phyloP scores from a whole-genome alignment of 495 filamentous ascomycete species.

The Jackrogersella minutella region DNA sequence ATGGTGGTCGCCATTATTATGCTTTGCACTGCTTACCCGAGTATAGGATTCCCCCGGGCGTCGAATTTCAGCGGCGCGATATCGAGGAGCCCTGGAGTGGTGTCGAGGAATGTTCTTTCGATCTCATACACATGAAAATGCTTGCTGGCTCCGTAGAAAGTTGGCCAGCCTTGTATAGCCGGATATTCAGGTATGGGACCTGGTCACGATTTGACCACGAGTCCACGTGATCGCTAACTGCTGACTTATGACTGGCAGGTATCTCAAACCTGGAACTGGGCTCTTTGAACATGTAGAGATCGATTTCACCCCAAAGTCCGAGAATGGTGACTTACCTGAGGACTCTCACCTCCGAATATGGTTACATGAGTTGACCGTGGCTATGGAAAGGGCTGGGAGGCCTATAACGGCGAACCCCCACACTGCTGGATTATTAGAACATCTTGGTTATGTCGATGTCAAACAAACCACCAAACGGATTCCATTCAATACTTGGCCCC shows the following conservation, averaged over 20 bases:
- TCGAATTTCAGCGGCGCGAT: slow-evolving; percentile 76
- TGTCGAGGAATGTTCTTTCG: slow-evolving; percentile 77
- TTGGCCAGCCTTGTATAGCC: slow-evolving; percentile 79
- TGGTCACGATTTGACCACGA: neutral
- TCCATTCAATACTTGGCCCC: slow-evolving; percentile 82
- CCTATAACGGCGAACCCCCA: slow-evolving; percentile 72
- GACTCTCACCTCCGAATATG: slow-evolving; percentile 65
- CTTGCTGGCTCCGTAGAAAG: slow-evolving; percentile 80
- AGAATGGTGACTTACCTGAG: slow-evolving; percentile 65
- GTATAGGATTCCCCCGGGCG: slow-evolving; percentile 71
- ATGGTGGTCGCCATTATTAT: slow-evolving; percentile 32
- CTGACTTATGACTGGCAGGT: slow-evolving; percentile 53
- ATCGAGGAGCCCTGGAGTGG: slow-evolving; percentile 80
- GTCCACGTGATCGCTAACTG: slow-evolving; percentile 7
- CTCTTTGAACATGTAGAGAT: slow-evolving; percentile 94
- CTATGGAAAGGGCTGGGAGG: slow-evolving; percentile 70
- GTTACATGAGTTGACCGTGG: slow-evolving; percentile 73
- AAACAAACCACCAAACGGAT: slow-evolving; percentile 75
- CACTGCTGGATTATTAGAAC: slow-evolving; percentile 68
- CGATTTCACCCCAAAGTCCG: slow-evolving; percentile 80
- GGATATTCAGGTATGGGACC: slow-evolving; percentile 66
- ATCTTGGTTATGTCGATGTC: slow-evolving; percentile 85
- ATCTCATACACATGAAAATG: slow-evolving; percentile 85
- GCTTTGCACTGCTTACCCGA: slow-evolving; percentile 2
- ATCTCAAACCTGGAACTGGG: slow-evolving; percentile 80